Conservation (phyloP, 1,139 yeast genomes). For the Yamadazyma siamensis region DNA sequence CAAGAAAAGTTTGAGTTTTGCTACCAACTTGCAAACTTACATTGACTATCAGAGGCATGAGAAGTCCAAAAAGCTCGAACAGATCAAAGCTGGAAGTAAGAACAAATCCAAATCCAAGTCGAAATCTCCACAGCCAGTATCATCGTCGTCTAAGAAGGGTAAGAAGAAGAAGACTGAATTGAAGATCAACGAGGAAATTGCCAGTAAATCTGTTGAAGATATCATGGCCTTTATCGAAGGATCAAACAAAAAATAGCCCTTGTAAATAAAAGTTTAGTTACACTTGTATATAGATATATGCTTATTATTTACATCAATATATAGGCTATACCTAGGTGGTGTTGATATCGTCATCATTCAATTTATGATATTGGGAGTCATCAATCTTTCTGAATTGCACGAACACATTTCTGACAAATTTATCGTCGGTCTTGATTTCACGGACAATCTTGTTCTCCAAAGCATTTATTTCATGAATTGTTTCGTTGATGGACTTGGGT, state of each 20-base stretch:
- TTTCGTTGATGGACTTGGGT: constrained; percentile 6
- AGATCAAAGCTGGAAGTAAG: constrained; percentile 12
- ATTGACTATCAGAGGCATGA: constrained; percentile 34
- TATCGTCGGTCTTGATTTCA: constrained; percentile 28
- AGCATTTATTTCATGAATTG: constrained; percentile 24
- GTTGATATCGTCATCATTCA: constrained; percentile 9
- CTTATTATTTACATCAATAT: not conserved
- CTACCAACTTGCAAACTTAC: constrained; percentile 46
- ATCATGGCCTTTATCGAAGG: constrained; percentile 67
- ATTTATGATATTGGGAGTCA: constrained; percentile 4
- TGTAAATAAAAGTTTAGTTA: constrained; percentile 6
- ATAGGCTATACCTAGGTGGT: too few species aligned
- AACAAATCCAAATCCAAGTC: constrained; percentile 7
- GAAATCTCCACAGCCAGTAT: constrained; percentile 2
- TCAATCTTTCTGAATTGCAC: constrained; percentile 14
- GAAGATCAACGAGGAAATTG: constrained; percentile 51
- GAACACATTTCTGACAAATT: constrained; percentile 33
- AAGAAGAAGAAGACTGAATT: constrained; percentile 24
- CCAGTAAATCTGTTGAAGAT: constrained; percentile 63
- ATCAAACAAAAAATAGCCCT: constrained; percentile 7
- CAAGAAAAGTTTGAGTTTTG: constrained; percentile 62
- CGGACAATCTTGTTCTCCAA: constrained; percentile 24
- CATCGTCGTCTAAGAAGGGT: constrained; percentile 14
- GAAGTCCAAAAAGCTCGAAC: constrained; percentile 21
- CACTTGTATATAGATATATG: constrained; percentile 1